phyloP scores from a whole-genome alignment of 768 basidiomycete genomes.

The Termitomyces sp. region DNA sequence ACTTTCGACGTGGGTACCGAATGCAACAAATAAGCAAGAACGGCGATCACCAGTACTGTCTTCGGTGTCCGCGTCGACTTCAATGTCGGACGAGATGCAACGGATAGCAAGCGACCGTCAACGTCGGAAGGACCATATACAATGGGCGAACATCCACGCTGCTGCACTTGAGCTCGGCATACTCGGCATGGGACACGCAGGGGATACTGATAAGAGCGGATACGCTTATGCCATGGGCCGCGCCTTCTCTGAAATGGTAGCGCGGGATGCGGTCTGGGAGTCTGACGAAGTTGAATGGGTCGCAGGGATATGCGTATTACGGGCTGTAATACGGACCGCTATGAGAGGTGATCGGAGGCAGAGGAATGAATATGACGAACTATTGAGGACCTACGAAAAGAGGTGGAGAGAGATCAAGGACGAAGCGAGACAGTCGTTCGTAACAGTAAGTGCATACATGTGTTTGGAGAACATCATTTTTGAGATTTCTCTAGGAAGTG shows the following conservation, averaged over 20 bases:
- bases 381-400: conserved; percentile 53
- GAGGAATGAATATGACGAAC: conserved; percentile 47
- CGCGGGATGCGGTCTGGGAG: conserved; percentile 63
- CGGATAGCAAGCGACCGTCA: conserved; percentile 55
- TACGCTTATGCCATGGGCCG: conserved; percentile 39
- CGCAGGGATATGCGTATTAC: conserved; percentile 52
- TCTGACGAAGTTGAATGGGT: conserved; percentile 65
- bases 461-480: neutral
- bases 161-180: conserved; percentile 57
- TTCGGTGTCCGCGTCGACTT: conserved; percentile 16
- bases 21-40: conserved; percentile 11
- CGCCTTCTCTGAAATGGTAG: conserved; percentile 54
- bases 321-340: conserved; percentile 51
- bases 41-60: conserved; percentile 8
- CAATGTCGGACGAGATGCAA: conserved; percentile 49
- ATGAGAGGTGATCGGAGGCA: conserved; percentile 41
- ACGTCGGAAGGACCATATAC: conserved; percentile 56
- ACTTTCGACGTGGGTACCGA: conserved; percentile 46
- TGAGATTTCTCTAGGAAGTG: conserved; percentile 32
- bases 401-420: conserved; percentile 70
- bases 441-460: conserved; percentile 36
- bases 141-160: conserved; percentile 63
- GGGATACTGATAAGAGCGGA: conserved; percentile 32
- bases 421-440: conserved; percentile 55
- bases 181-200: conserved; percentile 34